phyloP scores from a whole-genome alignment of 129 eudicot species.

The Smallanthus sonchifolius region DNA sequence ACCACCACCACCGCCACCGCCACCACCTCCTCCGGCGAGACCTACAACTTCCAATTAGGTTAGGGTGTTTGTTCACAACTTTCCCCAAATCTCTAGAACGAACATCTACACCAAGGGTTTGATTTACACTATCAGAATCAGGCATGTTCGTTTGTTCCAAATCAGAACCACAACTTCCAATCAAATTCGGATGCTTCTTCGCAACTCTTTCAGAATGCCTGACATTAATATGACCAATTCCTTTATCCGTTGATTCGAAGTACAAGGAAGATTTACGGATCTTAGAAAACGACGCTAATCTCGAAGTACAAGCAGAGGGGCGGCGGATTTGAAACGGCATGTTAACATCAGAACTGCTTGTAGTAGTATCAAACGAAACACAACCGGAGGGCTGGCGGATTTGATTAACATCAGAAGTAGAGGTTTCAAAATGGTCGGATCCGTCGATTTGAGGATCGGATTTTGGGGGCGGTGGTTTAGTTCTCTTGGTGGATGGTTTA shows the following conservation, averaged over 20 bases:
- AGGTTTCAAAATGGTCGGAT: constrained; percentile 8
- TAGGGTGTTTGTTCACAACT: constrained; percentile 46
- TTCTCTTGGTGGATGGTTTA: constrained; percentile 36
- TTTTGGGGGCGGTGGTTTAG: constrained; percentile 20
- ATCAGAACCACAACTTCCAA: constrained; percentile 25
- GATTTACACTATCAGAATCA: constrained; percentile 20
- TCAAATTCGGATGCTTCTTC: constrained; percentile 44
- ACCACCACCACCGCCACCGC: no score
- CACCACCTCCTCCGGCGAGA: no score
- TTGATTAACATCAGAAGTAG: constrained; percentile 25
- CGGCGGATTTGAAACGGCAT: constrained; percentile 49
- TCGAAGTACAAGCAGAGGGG: constrained; percentile 20
- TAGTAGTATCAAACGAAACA: not conserved
- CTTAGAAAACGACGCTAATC: constrained; percentile 41
- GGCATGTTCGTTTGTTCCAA: constrained; percentile 27
- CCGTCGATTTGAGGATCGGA: constrained; percentile 9
- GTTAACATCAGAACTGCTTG: constrained; percentile 21
- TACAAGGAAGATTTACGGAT: constrained; percentile 29
- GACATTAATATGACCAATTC: constrained; percentile 5
- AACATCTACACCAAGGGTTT: constrained; percentile 18
- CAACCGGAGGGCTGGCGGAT: constrained; percentile 26
- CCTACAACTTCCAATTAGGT: constrained; percentile 41
- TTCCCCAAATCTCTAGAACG: constrained; percentile 21
- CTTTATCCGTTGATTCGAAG: constrained; percentile 35
- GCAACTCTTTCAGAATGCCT: constrained; percentile 25